Base-by-base conservation (phyloP, 1,284 basidiomycete species). In the Naganishia albida region DNA sequence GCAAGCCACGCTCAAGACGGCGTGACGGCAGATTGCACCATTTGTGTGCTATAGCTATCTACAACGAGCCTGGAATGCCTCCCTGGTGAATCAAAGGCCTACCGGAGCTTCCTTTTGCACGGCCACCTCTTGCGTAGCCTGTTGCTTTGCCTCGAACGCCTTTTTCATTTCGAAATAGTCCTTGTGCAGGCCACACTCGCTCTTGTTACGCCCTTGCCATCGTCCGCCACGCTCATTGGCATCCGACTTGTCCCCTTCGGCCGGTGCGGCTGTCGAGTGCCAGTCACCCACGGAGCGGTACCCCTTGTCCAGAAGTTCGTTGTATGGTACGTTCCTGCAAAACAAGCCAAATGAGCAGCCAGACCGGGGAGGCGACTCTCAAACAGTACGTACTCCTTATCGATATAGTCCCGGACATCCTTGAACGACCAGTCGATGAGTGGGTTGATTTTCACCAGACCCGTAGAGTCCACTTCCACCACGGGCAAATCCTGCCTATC, bases 271-370 rank as follows among this genome's bases (percentile, higher is more conserved):
- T 0, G 95, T 99, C 69, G 91, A 94, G 80, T 99, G 96, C 90
- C 93, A 95, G 80, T 99, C 95, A 10, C 95, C 95, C 68, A 99
- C 87, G 72, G 90, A 93, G 73, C 88, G 88, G 83, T 98, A 99
- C 1, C 95, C 95, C 75, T 93, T 85, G 70, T 88, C 87, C 46
- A 98, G 84, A 3, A 99, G 83, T 69, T 86, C 87, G 81, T 99
- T 98, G 72, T 88, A 87, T 1, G 94, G 94, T 1, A 98, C 93
- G 38, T 86, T 82, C 80, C 79, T 80, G 69, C 10, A 2, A 7
- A 6, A 28, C 23, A 28, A 7, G 28, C 18, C 30, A 2, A 40
- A 44, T 39, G 26, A 43, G 16, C n/a, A 28, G 51, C 28, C 26
- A 39, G 13, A 28, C 16, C 38, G 20, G 3, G 50, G 1, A n/a